Percentiles rank a stretch among this genome's conserved stretches.
Evolutionary conservation across 768 basidiomycete genomes (phyloP).

Genomic region (Boletus subcaerulescens): DNA sequence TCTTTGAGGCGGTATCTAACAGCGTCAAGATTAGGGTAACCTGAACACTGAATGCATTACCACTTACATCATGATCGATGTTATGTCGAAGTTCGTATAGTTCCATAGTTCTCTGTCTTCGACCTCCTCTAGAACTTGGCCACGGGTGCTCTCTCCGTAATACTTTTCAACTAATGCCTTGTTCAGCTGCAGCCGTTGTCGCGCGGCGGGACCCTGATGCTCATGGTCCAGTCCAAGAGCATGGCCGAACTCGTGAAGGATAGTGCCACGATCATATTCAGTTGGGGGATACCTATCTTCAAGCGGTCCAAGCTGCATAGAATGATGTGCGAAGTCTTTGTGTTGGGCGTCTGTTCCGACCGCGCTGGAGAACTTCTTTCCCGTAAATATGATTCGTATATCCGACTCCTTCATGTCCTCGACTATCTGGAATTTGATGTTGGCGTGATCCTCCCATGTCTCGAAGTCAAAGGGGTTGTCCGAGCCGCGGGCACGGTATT

Average conservation of each 20-base stretch:
- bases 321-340: no score
- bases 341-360: no score
- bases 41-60: not conserved
- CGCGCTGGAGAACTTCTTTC: no score
- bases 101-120: not conserved
- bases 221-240: not conserved
- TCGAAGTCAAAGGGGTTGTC: not conserved
- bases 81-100: not conserved
- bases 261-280: not conserved
- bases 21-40: not conserved
- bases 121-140: not conserved
- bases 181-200: not conserved
- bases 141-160: no score
- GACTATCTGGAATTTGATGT: not conserved
- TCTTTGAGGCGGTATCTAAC: not conserved
- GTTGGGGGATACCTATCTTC: not conserved
- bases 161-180: not conserved
- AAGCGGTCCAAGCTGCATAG: no score
- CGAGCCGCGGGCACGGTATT: not conserved
- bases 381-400: not conserved
- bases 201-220: not conserved
- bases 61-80: not conserved
- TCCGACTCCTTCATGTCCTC: fast-evolving
- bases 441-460: not conserved
- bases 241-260: not conserved